A percentile compares a stretch with the other conserved stretches of the same genome.
These are phyloP conservation scores for Ettlia oleoabundans DNA, from an alignment of 139 green algal species.

Conservation along the genomic window DNA sequence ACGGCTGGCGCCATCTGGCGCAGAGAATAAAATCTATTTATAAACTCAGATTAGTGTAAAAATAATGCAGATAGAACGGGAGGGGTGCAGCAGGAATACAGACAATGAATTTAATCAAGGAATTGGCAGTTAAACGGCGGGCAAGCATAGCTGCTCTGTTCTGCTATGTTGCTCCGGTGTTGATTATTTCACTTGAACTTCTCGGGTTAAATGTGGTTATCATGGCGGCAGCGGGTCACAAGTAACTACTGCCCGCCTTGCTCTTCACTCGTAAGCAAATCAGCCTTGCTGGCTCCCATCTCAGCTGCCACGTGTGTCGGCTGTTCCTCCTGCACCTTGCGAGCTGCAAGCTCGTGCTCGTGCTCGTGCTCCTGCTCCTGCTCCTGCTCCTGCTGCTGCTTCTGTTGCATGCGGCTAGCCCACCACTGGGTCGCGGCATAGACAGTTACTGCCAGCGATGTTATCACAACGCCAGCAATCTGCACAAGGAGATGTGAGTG, in stretches of 20 bases:
- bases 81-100: too few relatives aligned
- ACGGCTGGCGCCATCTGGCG: too few relatives aligned
- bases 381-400: background rate
- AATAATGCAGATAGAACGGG: background rate
- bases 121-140: background rate
- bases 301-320: background rate
- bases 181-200: too few relatives aligned
- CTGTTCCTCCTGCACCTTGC: background rate
- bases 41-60: background rate
- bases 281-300: background rate
- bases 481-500: too few relatives aligned
- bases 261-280: too few relatives aligned
- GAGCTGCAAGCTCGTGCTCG: background rate
- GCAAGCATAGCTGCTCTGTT: background rate
- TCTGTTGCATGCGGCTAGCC: background rate
- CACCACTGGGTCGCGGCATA: conserved; percentile 21
- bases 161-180: background rate
- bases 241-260: too few relatives aligned
- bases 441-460: background rate
- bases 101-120: background rate
- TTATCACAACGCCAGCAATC: conserved; percentile 21
- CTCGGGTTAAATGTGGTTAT: too few relatives aligned
- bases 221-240: too few relatives aligned
- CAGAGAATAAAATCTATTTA: background rate
- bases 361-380: background rate